Percentiles rank a stretch among this genome's conserved stretches.
Conservation (phyloP, 1,139 yeast genomes). For the Yamadazyma conglobata region DNA sequence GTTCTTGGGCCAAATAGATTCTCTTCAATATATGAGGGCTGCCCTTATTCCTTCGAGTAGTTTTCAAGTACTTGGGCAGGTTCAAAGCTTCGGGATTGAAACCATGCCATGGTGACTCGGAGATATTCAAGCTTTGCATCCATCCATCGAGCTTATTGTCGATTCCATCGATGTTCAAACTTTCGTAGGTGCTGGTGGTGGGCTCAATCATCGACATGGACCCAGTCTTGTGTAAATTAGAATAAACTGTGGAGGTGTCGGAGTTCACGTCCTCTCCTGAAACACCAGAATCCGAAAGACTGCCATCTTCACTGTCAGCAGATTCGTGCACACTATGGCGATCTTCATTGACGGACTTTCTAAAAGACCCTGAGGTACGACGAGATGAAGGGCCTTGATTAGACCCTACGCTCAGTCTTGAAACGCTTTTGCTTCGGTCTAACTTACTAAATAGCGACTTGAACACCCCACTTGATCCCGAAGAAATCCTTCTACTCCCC, state of each 20-base stretch:
- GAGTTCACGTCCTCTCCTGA: slow-evolving; percentile 7
- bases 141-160: slow-evolving; percentile 8
- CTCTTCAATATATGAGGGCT: slow-evolving; percentile 49
- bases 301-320: too few relatives aligned
- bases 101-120: slow-evolving; percentile 29
- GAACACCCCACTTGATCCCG: too few relatives aligned
- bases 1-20: slow-evolving; percentile 78
- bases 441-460: too few relatives aligned
- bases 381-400: too few relatives aligned
- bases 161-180: slow-evolving; percentile 1
- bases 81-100: slow-evolving; percentile 36
- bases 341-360: too few relatives aligned
- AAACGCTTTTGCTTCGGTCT: too few relatives aligned
- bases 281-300: slow-evolving; percentile 13
- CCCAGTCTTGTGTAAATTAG: slow-evolving; percentile 11
- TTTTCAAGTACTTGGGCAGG: slow-evolving; percentile 54
- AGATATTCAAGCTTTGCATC: slow-evolving; percentile 6
- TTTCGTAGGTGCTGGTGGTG: slow-evolving; percentile 1
- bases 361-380: too few relatives aligned
- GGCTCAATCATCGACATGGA: slow-evolving; percentile 6
- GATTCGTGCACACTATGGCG: too few relatives aligned
- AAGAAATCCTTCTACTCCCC: too few relatives aligned
- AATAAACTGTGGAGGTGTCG: slow-evolving; percentile 12
- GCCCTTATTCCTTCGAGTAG: slow-evolving; percentile 41
- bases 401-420: too few relatives aligned